Conservation (phyloP, 176 grass and related monocot genomes). For the Avena insularis region DNA sequence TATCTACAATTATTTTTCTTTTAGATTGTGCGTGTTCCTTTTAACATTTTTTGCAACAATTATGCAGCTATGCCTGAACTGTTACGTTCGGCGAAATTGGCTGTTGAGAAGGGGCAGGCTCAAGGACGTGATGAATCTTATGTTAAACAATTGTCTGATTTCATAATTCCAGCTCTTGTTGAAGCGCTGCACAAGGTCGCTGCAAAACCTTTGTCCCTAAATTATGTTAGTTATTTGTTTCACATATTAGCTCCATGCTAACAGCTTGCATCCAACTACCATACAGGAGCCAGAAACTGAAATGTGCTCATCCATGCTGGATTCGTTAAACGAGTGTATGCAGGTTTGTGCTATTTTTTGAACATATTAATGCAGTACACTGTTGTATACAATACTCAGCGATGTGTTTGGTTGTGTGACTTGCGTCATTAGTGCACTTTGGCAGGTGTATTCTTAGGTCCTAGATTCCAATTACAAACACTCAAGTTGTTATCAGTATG, state of each 20-base stretch:
- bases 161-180: slow-evolving; percentile 96
- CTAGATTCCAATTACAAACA: neutral
- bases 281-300: slow-evolving; percentile 95
- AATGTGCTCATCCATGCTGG: slow-evolving; percentile 91
- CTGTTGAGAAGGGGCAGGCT: slow-evolving; percentile 89
- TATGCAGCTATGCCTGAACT: slow-evolving; percentile 94
- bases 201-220: slow-evolving; percentile 24
- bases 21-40: neutral
- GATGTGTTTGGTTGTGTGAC: neutral
- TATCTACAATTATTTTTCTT: neutral
- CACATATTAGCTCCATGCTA: slow-evolving; percentile 15
- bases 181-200: slow-evolving; percentile 94
- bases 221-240: slow-evolving; percentile 7
- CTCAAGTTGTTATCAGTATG: neutral
- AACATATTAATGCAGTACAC: neutral
- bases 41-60: slow-evolving; percentile 39
- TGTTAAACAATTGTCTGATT: slow-evolving; percentile 93
- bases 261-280: slow-evolving; percentile 37
- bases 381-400: slow-evolving; percentile 14
- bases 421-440: neutral
- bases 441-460: neutral
- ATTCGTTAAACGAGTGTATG: slow-evolving; percentile 96
- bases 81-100: slow-evolving; percentile 87
- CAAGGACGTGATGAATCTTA: slow-evolving; percentile 94
- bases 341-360: slow-evolving; percentile 53